phyloP scores from a whole-genome alignment of 176 grass and related monocot species.

The Triticum aestivum region DNA sequence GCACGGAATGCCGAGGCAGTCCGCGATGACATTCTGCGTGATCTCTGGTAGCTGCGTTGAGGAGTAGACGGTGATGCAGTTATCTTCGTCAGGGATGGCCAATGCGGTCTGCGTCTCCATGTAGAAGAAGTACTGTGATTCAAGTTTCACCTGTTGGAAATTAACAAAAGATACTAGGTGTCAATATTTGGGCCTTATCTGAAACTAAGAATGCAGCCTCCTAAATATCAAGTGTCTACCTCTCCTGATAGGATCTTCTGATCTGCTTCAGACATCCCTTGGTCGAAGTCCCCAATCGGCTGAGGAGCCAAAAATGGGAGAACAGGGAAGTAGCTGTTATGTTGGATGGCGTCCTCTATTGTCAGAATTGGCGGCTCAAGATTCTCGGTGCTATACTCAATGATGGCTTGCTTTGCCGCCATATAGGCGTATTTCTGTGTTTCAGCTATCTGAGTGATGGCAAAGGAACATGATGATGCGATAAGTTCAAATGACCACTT shows the following conservation, averaged over 20 bases:
- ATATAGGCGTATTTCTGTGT: constrained; percentile 82
- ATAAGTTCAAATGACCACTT: background rate
- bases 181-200: background rate
- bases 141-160: constrained; percentile 61
- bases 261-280: constrained; percentile 89
- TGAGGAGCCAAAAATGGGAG: constrained; percentile 49
- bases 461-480: background rate
- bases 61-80: constrained; percentile 65
- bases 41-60: constrained; percentile 53
- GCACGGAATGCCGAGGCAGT: constrained; percentile 63
- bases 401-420: constrained; percentile 64
- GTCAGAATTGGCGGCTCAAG: constrained; percentile 75
- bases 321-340: constrained; percentile 52
- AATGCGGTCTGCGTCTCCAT: constrained; percentile 68
- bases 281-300: constrained; percentile 61
- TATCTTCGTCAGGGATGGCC: constrained; percentile 86
- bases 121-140: constrained; percentile 86
- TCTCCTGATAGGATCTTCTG: constrained; percentile 76
- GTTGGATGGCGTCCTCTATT: constrained; percentile 65
- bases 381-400: constrained; percentile 67
- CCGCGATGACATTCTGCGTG: constrained; percentile 49
- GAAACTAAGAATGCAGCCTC: background rate
- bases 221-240: constrained; percentile 24
- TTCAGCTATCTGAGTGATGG: constrained; percentile 59
- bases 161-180: background rate